phyloP scores from a whole-genome alignment of 2,329 filamentous ascomycete genomes.

The Cadophora luteo-olivacea region DNA sequence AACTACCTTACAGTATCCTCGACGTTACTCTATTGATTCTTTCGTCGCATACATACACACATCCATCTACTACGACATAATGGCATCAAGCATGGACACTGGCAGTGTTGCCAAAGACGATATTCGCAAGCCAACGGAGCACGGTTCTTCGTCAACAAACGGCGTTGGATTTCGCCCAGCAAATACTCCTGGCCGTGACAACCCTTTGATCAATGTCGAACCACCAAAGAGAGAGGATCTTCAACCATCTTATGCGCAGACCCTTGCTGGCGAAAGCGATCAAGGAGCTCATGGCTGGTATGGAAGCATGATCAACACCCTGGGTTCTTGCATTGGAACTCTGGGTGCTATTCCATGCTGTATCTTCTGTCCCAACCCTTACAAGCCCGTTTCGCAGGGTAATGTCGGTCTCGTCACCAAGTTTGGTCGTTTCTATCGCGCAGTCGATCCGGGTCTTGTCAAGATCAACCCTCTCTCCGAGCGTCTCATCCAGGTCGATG shows the following conservation, averaged over 20 bases:
- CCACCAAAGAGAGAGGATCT: conserved; percentile 84
- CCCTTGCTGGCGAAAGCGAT: conserved; percentile 65
- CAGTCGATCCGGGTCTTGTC: conserved; percentile 94
- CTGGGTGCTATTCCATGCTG: conserved; percentile 91
- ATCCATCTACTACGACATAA: conserved; percentile 11
- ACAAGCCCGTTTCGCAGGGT: conserved; percentile 89
- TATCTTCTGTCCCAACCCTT: conserved; percentile 91
- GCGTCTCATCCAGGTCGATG: conserved; percentile 87
- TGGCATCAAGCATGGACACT: conserved; percentile 26
- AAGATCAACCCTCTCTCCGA: conserved; percentile 97
- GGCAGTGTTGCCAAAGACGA: conserved; percentile 29
- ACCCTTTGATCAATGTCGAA: conserved; percentile 71
- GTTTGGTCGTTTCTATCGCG: conserved; percentile 93
- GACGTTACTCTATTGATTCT: conserved; percentile 12
- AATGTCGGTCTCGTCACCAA: conserved; percentile 95
- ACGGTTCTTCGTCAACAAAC: conserved; percentile 40
- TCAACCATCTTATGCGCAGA: conserved; percentile 72
- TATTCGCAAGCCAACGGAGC: conserved; percentile 26
- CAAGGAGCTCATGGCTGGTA: conserved; percentile 88
- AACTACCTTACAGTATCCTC: conserved; percentile 3
- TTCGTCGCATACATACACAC: conserved; percentile 9
- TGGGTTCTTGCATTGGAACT: conserved; percentile 79
- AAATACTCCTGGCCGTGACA: conserved; percentile 39
- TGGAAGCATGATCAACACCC: conserved; percentile 70
- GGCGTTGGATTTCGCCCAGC: conserved; percentile 32